phyloP scores from a whole-genome alignment of 2,329 filamentous ascomycete species.

The Gliomastix tumulicola region DNA sequence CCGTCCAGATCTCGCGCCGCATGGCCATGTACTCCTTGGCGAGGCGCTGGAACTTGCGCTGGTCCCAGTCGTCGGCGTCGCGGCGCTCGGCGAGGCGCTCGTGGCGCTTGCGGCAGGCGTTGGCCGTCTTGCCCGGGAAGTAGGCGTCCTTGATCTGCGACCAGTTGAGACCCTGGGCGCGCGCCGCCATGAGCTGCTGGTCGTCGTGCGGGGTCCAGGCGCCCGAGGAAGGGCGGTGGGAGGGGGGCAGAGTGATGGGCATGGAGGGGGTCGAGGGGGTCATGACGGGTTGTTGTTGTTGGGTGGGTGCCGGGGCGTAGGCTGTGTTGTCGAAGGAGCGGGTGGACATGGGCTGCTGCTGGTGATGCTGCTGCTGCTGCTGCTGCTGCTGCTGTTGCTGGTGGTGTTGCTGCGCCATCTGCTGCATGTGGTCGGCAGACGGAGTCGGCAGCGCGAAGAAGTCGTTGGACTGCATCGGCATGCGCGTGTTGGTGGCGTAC shows the following conservation, averaged over 20 bases:
- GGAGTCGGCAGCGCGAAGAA: too few relatives aligned
- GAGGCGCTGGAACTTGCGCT: conserved; percentile 64
- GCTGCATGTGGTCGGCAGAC: too few relatives aligned
- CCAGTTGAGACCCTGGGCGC: conserved; percentile 76
- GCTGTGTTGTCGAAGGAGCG: conserved; percentile 18
- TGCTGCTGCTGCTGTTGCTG: too few relatives aligned
- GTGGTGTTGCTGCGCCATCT: too few relatives aligned
- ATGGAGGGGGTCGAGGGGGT: conserved; percentile 4
- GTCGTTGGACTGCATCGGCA: too few relatives aligned
- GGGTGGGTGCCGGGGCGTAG: conserved; percentile 39
- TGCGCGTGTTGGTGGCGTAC: too few relatives aligned
- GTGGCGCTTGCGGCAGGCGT: conserved; percentile 84
- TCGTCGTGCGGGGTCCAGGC: conserved; percentile 74
- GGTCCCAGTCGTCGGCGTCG: conserved; percentile 73
- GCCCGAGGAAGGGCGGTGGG: conserved; percentile 50
- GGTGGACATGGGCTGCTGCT: conserved; percentile 31
- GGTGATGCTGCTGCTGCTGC: conserved; percentile 30
- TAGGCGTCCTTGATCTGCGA: conserved; percentile 68
- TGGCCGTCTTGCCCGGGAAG: conserved; percentile 72
- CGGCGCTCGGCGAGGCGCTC: conserved; percentile 74
- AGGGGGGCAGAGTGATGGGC: conserved; percentile 20
- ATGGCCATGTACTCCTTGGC: conserved; percentile 73
- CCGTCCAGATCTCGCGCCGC: conserved; percentile 75
- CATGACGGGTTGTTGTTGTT: conserved; percentile 3
- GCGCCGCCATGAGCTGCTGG: conserved; percentile 62